phyloP scores from a whole-genome alignment of 2,329 filamentous ascomycete genomes.

The Rhynchosporium secalis region DNA sequence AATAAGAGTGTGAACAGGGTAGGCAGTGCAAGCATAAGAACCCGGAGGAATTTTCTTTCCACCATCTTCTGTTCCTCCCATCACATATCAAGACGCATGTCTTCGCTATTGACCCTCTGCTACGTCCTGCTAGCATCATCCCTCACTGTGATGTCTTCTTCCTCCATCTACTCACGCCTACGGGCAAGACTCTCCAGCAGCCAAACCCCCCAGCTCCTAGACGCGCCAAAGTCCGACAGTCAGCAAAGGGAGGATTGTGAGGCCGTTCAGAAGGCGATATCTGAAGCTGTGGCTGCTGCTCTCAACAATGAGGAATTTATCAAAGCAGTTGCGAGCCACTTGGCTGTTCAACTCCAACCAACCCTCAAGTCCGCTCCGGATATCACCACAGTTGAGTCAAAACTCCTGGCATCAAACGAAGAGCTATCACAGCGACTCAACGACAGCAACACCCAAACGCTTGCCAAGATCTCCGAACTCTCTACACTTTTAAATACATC shows the following conservation, averaged over 20 bases:
- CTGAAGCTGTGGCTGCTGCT: slow-evolving; percentile 18
- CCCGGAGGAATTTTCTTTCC: slow-evolving; percentile 3
- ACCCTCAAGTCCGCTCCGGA: slow-evolving; percentile 34
- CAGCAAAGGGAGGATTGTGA: slow-evolving; percentile 16
- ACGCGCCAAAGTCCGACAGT: slow-evolving; percentile 8
- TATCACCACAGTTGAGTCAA: slow-evolving; percentile 32
- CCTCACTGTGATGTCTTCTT: slow-evolving; percentile 16
- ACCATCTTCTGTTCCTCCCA: slow-evolving; percentile 6
- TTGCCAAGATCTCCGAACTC: slow-evolving; percentile 33
- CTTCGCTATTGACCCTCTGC: slow-evolving; percentile 17
- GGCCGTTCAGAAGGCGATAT: slow-evolving; percentile 21
- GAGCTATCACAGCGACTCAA: slow-evolving; percentile 32
- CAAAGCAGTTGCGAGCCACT: slow-evolving; percentile 35
- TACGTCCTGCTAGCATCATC: slow-evolving; percentile 19
- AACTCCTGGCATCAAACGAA: slow-evolving; percentile 31
- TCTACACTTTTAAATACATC: slow-evolving; percentile 28
- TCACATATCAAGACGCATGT: slow-evolving; percentile 21
- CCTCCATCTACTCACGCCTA: slow-evolving; percentile 16
- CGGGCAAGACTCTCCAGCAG: slow-evolving; percentile 16
- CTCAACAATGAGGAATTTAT: slow-evolving; percentile 22
- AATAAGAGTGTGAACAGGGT: slow-evolving; percentile 10
- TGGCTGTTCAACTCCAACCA: slow-evolving; percentile 36
- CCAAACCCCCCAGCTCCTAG: background rate
- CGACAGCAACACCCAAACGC: slow-evolving; percentile 28
- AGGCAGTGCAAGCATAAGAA: slow-evolving; percentile 14